These are phyloP conservation scores for Pyricularia grisea DNA, from an alignment of 2,329 filamentous ascomycete genomes.

Conservation along the genomic window DNA sequence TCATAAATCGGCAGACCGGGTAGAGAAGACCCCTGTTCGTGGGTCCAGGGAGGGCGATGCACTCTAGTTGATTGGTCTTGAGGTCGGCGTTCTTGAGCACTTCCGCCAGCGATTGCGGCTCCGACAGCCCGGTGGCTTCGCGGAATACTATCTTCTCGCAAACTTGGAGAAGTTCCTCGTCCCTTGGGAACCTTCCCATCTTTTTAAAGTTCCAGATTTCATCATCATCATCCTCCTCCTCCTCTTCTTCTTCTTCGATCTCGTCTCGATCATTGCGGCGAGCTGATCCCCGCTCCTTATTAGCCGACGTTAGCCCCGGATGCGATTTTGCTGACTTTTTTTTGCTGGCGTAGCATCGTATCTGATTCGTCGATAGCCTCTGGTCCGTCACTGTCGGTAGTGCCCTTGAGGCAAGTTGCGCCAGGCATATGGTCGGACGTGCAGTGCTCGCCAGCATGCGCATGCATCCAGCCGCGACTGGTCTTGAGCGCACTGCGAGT, in stretches of 20 bases:
- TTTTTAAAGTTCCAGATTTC: background rate
- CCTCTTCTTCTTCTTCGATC: background rate
- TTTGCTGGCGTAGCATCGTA: background rate
- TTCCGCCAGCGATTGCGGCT: constrained; percentile 24
- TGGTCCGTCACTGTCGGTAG: background rate
- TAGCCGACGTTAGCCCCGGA: background rate
- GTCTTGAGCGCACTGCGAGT: background rate
- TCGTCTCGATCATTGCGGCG: background rate
- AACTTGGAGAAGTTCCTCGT: background rate
- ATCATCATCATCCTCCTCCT: background rate
- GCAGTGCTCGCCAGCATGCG: background rate
- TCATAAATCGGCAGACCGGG: constrained; percentile 64
- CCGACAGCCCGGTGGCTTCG: constrained; percentile 26
- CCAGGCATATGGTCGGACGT: background rate
- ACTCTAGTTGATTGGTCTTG: constrained; percentile 27
- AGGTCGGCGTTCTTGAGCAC: constrained; percentile 31
- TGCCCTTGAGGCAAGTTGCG: background rate
- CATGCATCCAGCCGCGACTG: background rate
- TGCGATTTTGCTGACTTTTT: background rate
- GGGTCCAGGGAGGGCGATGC: constrained; percentile 25
- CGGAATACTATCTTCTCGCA: constrained; percentile 16
- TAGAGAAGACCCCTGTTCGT: constrained; percentile 13
- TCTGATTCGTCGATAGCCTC: background rate
- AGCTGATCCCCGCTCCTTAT: background rate
- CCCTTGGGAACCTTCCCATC: constrained; percentile 17